Percentiles rank a stretch among this genome's conserved stretches.
Evolutionary conservation across 495 filamentous ascomycete species (phyloP).

Genomic region (Rostrohypoxylon terebratum): DNA sequence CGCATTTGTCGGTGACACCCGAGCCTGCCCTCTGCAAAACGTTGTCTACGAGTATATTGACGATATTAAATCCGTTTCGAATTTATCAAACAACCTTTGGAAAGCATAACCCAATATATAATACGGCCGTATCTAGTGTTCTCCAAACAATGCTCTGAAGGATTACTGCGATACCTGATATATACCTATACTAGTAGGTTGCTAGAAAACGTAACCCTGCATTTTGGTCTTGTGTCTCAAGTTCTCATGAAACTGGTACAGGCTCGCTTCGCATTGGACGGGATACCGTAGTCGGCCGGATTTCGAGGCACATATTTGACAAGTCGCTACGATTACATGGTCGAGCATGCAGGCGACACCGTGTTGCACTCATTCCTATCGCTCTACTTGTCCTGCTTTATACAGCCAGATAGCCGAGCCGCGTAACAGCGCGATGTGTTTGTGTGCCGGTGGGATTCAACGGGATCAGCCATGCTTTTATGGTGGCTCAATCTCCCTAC

Average conservation of each 20-base stretch:
- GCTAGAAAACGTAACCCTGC: not conserved
- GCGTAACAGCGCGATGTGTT: constrained; percentile 10
- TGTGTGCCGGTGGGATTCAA: constrained; percentile 15
- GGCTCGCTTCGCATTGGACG: constrained; percentile 3
- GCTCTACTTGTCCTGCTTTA: constrained; percentile 1
- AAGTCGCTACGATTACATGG: not conserved
- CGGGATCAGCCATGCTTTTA: constrained; percentile 20
- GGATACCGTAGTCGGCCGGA: not conserved
- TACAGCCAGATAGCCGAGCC: not conserved
- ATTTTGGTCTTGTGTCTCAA: not conserved
- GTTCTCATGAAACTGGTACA: not conserved
- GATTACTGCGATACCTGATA: not conserved
- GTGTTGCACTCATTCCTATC: constrained; percentile 2
- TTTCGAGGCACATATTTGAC: not conserved
- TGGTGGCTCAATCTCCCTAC: not conserved
- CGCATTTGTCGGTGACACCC: not conserved
- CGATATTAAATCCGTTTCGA: not conserved
- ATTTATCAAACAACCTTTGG: not conserved
- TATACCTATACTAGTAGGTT: too few relatives aligned
- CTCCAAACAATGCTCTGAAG: not conserved
- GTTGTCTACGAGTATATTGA: not conserved
- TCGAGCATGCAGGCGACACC: constrained; percentile 4
- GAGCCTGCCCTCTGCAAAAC: not conserved
- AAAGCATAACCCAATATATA: not conserved
- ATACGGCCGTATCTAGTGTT: constrained; percentile 13